Conservation (phyloP, 441 rosid genomes). For the Geranium incanum region DNA sequence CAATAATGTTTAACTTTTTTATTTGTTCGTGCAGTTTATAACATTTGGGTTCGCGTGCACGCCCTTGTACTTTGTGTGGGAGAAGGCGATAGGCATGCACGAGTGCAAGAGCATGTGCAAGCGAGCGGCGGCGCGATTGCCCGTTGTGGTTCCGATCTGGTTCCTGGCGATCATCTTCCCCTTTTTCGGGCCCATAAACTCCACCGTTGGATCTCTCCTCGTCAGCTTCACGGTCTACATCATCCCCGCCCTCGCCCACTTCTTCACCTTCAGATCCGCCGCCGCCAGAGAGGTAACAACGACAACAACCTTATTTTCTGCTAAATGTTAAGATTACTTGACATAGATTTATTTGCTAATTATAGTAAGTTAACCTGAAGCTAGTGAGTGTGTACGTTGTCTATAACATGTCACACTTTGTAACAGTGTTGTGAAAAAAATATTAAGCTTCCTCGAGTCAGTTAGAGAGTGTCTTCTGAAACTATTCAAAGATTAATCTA, state of each 20-base stretch:
- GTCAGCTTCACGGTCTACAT: constrained; percentile 74
- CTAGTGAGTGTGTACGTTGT: too few relatives aligned
- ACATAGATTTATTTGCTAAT: not conserved
- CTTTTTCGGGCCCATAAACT: constrained; percentile 65
- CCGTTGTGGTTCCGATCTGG: constrained; percentile 62
- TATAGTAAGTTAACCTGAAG: too few relatives aligned
- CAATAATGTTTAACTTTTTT: too few relatives aligned
- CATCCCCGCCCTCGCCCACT: constrained; percentile 58
- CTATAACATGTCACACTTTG: too few relatives aligned
- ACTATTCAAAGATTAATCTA: too few relatives aligned
- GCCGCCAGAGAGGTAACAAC: constrained; percentile 44
- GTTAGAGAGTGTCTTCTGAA: too few relatives aligned
- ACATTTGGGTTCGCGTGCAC: constrained; percentile 68
- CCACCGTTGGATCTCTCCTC: constrained; percentile 64
- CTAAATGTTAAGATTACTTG: not conserved
- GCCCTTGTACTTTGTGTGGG: constrained; percentile 64
- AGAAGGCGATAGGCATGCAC: constrained; percentile 62
- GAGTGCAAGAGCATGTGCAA: constrained; percentile 56
- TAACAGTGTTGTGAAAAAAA: too few relatives aligned
- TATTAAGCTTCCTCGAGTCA: too few relatives aligned
- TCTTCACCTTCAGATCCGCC: constrained; percentile 54
- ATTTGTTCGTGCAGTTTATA: constrained; percentile 34
- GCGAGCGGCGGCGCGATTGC: constrained; percentile 55
- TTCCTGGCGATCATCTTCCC: constrained; percentile 59
- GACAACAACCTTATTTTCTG: too few relatives aligned